Conservation (phyloP, 768 basidiomycete genomes). For the Galerina marginata region DNA sequence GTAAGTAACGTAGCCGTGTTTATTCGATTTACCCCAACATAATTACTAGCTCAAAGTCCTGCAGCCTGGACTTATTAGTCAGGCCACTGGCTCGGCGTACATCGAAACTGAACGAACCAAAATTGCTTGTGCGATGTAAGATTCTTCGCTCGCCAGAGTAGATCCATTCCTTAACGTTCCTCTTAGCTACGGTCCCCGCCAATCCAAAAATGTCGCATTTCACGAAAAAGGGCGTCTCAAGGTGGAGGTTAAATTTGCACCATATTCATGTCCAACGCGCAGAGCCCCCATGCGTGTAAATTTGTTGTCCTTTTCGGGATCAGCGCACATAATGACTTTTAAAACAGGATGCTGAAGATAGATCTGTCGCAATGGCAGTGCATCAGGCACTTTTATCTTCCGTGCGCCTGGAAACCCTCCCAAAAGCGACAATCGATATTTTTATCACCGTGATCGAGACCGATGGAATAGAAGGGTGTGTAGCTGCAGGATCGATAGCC, state of each 20-base stretch:
- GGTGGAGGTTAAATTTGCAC: slow-evolving; percentile 96
- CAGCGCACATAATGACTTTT: slow-evolving; percentile 23
- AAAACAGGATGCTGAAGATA: slow-evolving; percentile 90
- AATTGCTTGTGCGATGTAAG: slow-evolving; percentile 95
- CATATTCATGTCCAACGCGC: slow-evolving; percentile 83
- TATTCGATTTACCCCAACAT: slow-evolving; percentile 10
- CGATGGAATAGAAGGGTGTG: slow-evolving; percentile 89
- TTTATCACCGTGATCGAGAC: slow-evolving; percentile 90
- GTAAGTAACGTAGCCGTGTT: slow-evolving; percentile 48
- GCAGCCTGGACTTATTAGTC: slow-evolving; percentile 86
- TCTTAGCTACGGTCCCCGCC: slow-evolving; percentile 81
- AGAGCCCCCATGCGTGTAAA: slow-evolving; percentile 87
- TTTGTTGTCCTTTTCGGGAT: slow-evolving; percentile 16
- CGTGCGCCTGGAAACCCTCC: slow-evolving; percentile 86
- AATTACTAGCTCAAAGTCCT: slow-evolving; percentile 60
- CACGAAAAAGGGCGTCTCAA: slow-evolving; percentile 89
- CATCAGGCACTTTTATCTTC: slow-evolving; percentile 86
- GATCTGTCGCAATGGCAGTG: slow-evolving; percentile 81
- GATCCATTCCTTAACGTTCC: slow-evolving; percentile 11
- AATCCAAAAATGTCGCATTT: slow-evolving; percentile 80
- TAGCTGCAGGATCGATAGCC: slow-evolving; percentile 86
- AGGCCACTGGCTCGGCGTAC: slow-evolving; percentile 97
- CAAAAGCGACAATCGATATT: slow-evolving; percentile 93
- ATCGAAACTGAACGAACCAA: slow-evolving; percentile 93
- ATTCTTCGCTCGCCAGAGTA: slow-evolving; percentile 22